These are phyloP conservation scores for Erodium maritimum DNA, from an alignment of 345 rosid species.

Conservation along the genomic window DNA sequence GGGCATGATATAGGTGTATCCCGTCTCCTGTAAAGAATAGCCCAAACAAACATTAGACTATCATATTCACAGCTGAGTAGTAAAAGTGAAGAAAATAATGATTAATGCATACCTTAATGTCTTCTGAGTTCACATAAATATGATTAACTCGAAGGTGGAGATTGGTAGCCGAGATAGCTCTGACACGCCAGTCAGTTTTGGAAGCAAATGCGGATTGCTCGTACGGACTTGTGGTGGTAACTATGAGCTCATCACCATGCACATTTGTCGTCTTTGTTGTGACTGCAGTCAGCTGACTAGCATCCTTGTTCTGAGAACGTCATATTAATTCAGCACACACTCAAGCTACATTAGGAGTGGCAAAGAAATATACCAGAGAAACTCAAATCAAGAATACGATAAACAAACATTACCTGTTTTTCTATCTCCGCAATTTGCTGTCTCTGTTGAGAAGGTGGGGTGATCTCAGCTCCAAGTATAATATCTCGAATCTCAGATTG, in stretches of 20 bases:
- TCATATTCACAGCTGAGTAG: not conserved
- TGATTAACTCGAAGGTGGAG: conserved; percentile 91
- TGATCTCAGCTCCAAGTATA: conserved; percentile 97
- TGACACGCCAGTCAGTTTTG: conserved; percentile 98
- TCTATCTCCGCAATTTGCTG: conserved; percentile 98
- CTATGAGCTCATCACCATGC: conserved; percentile 90
- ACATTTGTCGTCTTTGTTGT: conserved; percentile 91
- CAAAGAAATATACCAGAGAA: no score
- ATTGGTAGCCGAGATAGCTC: conserved; percentile 97
- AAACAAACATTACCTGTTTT: conserved; percentile 56
- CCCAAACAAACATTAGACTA: not conserved
- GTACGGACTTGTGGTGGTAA: conserved; percentile 81
- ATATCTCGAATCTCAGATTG: conserved; percentile 99
- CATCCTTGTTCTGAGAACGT: conserved; percentile 80
- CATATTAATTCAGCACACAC: not conserved
- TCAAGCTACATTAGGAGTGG: not conserved
- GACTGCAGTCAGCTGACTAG: conserved; percentile 90
- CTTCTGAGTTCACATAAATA: conserved; percentile 90
- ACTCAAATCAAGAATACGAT: not conserved
- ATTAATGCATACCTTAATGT: conserved; percentile 51
- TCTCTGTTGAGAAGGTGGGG: conserved; percentile 98
- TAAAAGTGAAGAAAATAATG: not conserved
- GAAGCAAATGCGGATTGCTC: conserved; percentile 89
- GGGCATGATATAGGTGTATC: conserved; percentile 94
- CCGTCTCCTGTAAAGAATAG: conserved; percentile 53